phyloP scores from a whole-genome alignment of 495 filamentous ascomycete species.

The Neurospora terricola region DNA sequence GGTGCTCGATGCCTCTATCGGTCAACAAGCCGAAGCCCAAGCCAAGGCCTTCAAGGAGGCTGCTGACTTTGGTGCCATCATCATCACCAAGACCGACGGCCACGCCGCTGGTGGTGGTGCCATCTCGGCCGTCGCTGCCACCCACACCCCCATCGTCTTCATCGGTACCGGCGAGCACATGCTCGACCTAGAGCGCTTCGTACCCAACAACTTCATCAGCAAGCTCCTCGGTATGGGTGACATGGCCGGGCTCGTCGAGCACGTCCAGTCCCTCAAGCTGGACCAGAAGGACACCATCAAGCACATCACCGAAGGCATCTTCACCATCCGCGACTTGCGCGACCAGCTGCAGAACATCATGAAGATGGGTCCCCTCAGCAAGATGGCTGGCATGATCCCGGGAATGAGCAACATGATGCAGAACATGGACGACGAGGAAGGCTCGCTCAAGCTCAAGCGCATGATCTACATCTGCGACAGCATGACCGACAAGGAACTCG shows the following conservation, averaged over 20 bases:
- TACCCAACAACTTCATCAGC: conserved; percentile 78
- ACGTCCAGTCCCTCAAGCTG: conserved; percentile 92
- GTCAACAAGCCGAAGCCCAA: conserved; percentile 89
- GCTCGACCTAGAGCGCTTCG: conserved; percentile 88
- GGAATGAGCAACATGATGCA: conserved; percentile 87
- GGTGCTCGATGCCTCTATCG: conserved; percentile 92
- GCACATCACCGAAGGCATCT: conserved; percentile 92
- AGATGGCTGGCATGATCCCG: conserved; percentile 98
- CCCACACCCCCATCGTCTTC: conserved; percentile 93
- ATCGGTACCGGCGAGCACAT: conserved; percentile 96
- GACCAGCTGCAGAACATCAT: conserved; percentile 96
- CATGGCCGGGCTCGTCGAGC: conserved; percentile 89
- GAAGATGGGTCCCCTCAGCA: conserved; percentile 97
- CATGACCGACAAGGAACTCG: conserved; percentile 92
- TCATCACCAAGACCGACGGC: conserved; percentile 97
- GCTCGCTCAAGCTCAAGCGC: conserved; percentile 79
- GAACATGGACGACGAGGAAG: conserved; percentile 94
- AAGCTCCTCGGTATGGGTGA: conserved; percentile 97
- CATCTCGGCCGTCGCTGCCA: conserved; percentile 96
- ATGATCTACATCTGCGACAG: conserved; percentile 99
- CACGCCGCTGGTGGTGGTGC: conserved; percentile 92
- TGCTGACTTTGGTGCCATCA: conserved; percentile 95
- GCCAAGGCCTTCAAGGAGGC: conserved; percentile 95
- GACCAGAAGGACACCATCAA: conserved; percentile 99
- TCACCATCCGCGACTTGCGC: conserved; percentile 87